Evolutionary conservation across 768 basidiomycete genomes (phyloP).

Genomic region (Albatrellus ellisii): DNA sequence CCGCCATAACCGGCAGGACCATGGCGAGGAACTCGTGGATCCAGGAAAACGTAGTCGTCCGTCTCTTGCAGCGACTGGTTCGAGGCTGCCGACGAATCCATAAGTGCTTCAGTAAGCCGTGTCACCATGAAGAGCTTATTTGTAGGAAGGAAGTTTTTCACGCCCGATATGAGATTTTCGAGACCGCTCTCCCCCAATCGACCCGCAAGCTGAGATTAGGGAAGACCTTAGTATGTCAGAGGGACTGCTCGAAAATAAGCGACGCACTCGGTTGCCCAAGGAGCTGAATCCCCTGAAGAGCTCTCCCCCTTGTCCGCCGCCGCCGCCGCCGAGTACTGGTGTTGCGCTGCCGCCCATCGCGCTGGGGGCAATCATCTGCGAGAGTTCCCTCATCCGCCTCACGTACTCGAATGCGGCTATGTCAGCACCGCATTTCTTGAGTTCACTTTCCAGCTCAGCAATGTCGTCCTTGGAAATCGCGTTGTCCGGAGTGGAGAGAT

Average conservation of each 20-base stretch:
- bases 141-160: constrained; percentile 94
- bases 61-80: constrained; percentile 81
- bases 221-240: not conserved
- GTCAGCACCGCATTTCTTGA: constrained; percentile 74
- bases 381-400: constrained; percentile 81
- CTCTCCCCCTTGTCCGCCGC: constrained; percentile 58
- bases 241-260: not conserved
- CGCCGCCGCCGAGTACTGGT: constrained; percentile 44
- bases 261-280: constrained; percentile 70
- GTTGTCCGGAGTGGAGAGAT: constrained; percentile 75
- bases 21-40: constrained; percentile 44
- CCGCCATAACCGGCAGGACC: constrained; percentile 11
- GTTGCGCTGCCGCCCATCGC: constrained; percentile 48
- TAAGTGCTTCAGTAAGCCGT: constrained; percentile 86
- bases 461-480: constrained; percentile 81
- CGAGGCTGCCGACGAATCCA: constrained; percentile 92
- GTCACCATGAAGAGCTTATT: constrained; percentile 91
- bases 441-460: constrained; percentile 73
- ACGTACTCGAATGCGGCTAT: constrained; percentile 84
- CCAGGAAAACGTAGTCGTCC: constrained; percentile 90
- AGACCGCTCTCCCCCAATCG: constrained; percentile 91
- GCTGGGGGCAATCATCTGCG: constrained; percentile 74
- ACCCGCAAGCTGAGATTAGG: constrained; percentile 59
- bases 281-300: constrained; percentile 91
- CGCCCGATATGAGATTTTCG: constrained; percentile 92